Percentiles rank a stretch among this genome's conserved stretches.
phyloP scores from a whole-genome alignment of 2,329 filamentous ascomycete species.

The Tolypocladium ovalisporum region DNA sequence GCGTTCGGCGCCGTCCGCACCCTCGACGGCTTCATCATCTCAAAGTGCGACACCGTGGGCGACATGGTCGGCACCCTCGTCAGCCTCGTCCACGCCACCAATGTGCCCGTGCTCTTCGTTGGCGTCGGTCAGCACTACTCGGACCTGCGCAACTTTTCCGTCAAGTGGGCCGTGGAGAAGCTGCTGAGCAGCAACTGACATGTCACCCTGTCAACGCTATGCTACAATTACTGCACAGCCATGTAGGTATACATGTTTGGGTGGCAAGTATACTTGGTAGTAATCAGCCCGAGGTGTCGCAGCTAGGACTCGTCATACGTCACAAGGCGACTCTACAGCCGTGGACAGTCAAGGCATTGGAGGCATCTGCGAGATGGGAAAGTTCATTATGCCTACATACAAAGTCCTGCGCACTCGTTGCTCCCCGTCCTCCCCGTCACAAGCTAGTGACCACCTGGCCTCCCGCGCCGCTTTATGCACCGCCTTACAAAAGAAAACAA shows the following conservation, averaged over 20 bases:
- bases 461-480: conserved; percentile 10
- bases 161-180: conserved; percentile 59
- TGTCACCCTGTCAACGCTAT: background rate
- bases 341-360: background rate
- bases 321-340: background rate
- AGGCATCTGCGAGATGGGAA: background rate
- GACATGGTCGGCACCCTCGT: conserved; percentile 96
- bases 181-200: conserved; percentile 39
- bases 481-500: conserved; percentile 1
- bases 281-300: background rate
- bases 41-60: conserved; percentile 97
- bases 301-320: background rate
- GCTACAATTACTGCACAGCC: no score
- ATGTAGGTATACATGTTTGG: background rate
- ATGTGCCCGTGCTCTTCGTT: conserved; percentile 90
- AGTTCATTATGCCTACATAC: conserved; percentile 11
- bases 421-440: background rate
- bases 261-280: background rate
- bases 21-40: conserved; percentile 95
- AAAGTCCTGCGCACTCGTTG: background rate
- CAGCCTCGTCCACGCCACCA: conserved; percentile 93
- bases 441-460: conserved; percentile 1
- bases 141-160: conserved; percentile 57
- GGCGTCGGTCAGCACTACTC: conserved; percentile 63
- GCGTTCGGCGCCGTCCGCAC: conserved; percentile 73